These are phyloP conservation scores for Phytophthora aleatoria DNA, from an alignment of 352 stramenopile genomes.

Conservation along the genomic window DNA sequence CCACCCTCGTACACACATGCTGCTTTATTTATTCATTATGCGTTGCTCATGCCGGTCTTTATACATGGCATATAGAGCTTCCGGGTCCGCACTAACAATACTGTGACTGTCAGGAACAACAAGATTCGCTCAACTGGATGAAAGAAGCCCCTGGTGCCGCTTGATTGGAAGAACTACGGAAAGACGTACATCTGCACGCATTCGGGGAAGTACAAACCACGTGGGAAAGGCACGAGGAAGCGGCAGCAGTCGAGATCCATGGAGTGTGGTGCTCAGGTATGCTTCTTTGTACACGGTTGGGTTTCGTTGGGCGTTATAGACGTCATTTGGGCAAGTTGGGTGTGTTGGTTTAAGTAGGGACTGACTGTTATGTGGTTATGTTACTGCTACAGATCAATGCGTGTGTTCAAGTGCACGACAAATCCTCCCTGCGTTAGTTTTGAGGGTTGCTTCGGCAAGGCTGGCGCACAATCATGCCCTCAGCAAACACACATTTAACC, in stretches of 20 bases:
- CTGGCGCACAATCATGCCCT: too few species aligned
- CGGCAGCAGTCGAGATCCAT: neutral
- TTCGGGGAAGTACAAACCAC: neutral
- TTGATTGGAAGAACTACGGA: neutral
- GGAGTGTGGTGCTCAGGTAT: neutral
- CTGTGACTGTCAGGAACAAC: neutral
- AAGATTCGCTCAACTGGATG: neutral
- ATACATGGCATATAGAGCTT: neutral
- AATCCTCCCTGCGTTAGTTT: neutral
- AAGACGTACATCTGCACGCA: conserved; percentile 1
- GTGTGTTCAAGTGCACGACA: neutral
- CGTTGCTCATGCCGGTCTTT: neutral
- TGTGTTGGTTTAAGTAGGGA: too few species aligned
- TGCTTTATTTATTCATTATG: neutral
- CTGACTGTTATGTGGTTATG: neutral
- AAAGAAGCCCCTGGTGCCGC: neutral
- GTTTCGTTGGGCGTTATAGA: neutral
- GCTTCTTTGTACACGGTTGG: neutral
- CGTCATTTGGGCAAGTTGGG: too few species aligned
- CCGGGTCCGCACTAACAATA: neutral
- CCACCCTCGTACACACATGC: neutral
- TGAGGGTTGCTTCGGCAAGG: too few species aligned
- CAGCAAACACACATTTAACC: too few species aligned
- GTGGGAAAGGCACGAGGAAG: neutral
- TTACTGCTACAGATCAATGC: neutral